Evolutionary conservation across 2,329 filamentous ascomycete species (phyloP).

Genomic region (Tolypocladium ophioglossoides): DNA sequence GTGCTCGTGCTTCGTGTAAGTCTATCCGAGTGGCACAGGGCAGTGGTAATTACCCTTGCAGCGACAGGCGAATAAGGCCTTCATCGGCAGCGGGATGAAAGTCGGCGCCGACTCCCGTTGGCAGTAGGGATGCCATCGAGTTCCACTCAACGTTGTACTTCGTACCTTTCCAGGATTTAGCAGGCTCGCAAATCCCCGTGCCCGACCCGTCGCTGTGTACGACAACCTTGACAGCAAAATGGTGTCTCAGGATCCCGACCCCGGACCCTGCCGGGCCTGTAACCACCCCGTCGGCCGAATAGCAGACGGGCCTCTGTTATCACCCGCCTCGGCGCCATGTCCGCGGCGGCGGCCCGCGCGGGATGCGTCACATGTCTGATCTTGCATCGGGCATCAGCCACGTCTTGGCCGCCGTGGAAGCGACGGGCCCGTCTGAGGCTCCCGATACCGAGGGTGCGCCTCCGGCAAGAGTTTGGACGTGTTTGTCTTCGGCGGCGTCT

Average conservation of each 20-base stretch:
- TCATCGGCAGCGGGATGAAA: background rate
- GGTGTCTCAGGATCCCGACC: background rate
- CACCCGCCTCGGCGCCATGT: background rate
- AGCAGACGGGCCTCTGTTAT: background rate
- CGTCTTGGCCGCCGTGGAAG: background rate
- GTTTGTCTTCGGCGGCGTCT: too few relatives aligned
- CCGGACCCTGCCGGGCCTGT: background rate
- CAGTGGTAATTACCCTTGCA: background rate
- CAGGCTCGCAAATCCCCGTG: background rate
- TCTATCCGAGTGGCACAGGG: background rate
- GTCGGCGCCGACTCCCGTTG: background rate
- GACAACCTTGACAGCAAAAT: background rate
- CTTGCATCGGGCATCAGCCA: background rate
- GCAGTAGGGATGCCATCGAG: background rate
- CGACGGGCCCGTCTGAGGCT: background rate
- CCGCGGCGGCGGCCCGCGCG: background rate
- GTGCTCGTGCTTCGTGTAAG: background rate
- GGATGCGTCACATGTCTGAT: background rate
- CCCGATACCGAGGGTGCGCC: background rate
- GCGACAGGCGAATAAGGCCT: too few relatives aligned
- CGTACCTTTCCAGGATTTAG: background rate
- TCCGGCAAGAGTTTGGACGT: too few relatives aligned
- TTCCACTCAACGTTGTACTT: background rate
- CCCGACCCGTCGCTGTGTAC: background rate
- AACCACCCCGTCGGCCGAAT: background rate